These are phyloP conservation scores for Salix exigua DNA, from an alignment of 345 rosid genomes.

Conservation along the genomic window DNA sequence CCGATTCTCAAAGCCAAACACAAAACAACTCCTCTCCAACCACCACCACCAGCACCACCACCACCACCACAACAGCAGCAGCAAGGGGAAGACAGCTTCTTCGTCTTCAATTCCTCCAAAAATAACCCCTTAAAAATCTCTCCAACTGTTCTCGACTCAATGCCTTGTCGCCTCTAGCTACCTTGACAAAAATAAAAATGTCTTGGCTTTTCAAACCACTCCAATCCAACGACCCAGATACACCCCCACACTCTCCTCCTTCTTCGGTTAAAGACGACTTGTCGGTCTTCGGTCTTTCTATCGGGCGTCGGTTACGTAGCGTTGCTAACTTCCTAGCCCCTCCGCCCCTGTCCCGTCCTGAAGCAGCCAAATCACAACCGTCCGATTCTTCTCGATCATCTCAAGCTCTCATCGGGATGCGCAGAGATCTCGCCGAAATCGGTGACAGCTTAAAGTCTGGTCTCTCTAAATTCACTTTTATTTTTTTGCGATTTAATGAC, in stretches of 20 bases:
- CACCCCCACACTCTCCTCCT: slow-evolving; percentile 12
- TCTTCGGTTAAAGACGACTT: slow-evolving; percentile 33
- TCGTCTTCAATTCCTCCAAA: neutral
- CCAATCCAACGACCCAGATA: slow-evolving; percentile 28
- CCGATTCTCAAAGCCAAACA: neutral
- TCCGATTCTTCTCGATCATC: slow-evolving; percentile 14
- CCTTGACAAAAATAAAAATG: slow-evolving; percentile 26
- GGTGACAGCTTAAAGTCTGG: slow-evolving; percentile 60
- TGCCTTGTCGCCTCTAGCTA: neutral
- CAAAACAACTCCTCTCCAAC: too few relatives aligned
- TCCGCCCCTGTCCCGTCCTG: slow-evolving; percentile 15
- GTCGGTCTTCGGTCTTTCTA: slow-evolving; percentile 35
- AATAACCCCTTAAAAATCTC: too few relatives aligned
- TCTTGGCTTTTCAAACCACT: slow-evolving; percentile 58
- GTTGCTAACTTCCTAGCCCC: slow-evolving; percentile 65
- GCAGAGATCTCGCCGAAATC: slow-evolving; percentile 66
- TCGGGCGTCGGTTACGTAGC: slow-evolving; percentile 58
- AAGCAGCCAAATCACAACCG: neutral
- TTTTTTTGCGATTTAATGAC: slow-evolving; percentile 37
- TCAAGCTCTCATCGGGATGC: slow-evolving; percentile 46
- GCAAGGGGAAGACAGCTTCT: neutral
- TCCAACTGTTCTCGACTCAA: neutral
- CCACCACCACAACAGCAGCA: neutral
- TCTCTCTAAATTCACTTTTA: slow-evolving; percentile 52
- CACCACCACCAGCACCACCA: neutral